phyloP scores from a whole-genome alignment of 2,329 filamentous ascomycete genomes.

The Stagonosporopsis rhizophila region DNA sequence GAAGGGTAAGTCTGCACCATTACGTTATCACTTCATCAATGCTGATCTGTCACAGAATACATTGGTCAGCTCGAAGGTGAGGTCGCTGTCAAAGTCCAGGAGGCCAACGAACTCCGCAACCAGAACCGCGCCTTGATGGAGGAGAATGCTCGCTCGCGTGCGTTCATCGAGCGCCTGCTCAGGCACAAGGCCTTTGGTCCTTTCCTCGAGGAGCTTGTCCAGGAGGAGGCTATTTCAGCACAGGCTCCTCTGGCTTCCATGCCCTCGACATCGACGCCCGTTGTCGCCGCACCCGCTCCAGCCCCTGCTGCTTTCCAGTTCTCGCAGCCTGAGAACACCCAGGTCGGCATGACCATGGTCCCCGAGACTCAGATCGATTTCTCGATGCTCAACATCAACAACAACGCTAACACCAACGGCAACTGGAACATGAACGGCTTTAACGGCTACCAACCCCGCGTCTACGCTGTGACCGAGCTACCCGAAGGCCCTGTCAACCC shows the following conservation, averaged over 20 bases:
- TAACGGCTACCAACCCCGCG: conserved; percentile 65
- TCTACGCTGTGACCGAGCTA: conserved; percentile 76
- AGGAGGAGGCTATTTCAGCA: conserved; percentile 44
- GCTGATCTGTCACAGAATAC: conserved; percentile 78
- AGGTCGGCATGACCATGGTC: conserved; percentile 80
- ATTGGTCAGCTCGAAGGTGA: conserved; percentile 93
- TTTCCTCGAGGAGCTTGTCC: conserved; percentile 55
- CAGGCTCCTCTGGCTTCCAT: conserved; percentile 42
- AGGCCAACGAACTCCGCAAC: conserved; percentile 78
- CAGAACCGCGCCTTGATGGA: conserved; percentile 84
- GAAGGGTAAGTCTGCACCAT: conserved; percentile 75
- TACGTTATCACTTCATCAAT: not conserved
- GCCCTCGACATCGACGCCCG: conserved; percentile 38
- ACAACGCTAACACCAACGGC: conserved; percentile 52
- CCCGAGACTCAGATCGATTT: conserved; percentile 81
- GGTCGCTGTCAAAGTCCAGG: conserved; percentile 81
- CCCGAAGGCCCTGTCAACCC: conserved; percentile 68
- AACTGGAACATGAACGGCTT: conserved; percentile 60
- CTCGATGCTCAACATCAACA: conserved; percentile 69
- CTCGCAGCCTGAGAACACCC: conserved; percentile 62
- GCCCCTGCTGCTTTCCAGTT: conserved; percentile 60
- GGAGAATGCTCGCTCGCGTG: conserved; percentile 84
- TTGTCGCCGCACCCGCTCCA: conserved; percentile 52
- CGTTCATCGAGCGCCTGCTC: conserved; percentile 78
- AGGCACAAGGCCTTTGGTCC: conserved; percentile 58